These are phyloP conservation scores for Neoascochyta sp. DNA, from an alignment of 2,329 filamentous ascomycete genomes.

Conservation along the genomic window DNA sequence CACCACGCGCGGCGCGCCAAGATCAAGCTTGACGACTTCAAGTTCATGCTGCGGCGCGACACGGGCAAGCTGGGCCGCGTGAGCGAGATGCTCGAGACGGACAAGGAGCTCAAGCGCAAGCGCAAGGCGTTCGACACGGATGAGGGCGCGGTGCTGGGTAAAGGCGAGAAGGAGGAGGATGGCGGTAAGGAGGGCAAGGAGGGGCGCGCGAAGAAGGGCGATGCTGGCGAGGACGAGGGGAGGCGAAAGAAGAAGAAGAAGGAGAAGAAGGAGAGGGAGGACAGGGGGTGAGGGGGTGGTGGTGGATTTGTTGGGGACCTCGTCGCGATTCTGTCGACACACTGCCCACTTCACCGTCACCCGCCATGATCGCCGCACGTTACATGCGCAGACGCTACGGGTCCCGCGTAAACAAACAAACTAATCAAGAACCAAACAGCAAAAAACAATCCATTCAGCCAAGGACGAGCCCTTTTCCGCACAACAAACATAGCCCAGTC, in stretches of 20 bases:
- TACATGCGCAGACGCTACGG: too few relatives aligned
- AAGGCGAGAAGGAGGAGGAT: conserved; percentile 26
- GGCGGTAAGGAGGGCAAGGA: conserved; percentile 7
- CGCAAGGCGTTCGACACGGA: conserved; percentile 70
- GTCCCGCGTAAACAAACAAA: too few relatives aligned
- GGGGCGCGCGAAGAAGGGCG: conserved; percentile 4
- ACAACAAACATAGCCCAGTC: too few relatives aligned
- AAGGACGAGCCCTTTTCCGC: too few relatives aligned
- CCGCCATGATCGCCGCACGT: too few relatives aligned
- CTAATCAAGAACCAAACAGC: too few relatives aligned
- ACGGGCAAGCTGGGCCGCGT: conserved; percentile 83
- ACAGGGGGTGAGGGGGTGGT: conserved; percentile 8
- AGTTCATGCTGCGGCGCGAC: conserved; percentile 86
- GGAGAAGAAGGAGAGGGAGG: conserved; percentile 16
- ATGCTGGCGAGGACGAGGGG: conserved; percentile 5
- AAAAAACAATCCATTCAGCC: too few relatives aligned
- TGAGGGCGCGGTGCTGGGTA: conserved; percentile 56
- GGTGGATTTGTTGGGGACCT: neutral
- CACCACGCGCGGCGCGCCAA: conserved; percentile 87
- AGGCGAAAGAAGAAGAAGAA: conserved; percentile 15
- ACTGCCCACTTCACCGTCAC: neutral
- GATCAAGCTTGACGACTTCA: conserved; percentile 97
- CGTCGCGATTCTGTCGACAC: neutral
- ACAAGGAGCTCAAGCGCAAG: conserved; percentile 78
- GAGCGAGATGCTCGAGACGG: conserved; percentile 83